Conservation (phyloP, 2,329 filamentous ascomycete genomes). For the Coniochaeta ligniaria region DNA sequence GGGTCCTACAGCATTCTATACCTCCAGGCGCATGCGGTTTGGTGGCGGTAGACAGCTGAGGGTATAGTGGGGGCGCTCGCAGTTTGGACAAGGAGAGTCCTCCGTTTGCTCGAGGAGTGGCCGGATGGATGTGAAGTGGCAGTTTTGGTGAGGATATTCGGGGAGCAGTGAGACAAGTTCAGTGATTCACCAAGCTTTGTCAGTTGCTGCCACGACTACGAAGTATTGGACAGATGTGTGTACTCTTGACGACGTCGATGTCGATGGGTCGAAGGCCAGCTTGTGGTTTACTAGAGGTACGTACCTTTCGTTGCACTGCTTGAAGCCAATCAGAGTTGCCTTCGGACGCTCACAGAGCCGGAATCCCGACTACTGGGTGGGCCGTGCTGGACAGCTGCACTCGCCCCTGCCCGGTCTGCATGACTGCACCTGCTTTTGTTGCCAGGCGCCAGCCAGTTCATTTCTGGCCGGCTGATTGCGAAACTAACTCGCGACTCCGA, state of each 20-base stretch:
- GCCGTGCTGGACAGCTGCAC: not conserved
- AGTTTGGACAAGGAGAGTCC: not conserved
- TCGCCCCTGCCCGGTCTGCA: no score
- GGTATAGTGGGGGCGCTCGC: not conserved
- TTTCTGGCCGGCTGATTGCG: not conserved
- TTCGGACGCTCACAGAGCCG: not conserved
- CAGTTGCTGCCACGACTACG: not conserved
- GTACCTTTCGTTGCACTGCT: not conserved
- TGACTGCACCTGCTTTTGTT: not conserved
- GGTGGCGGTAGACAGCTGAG: not conserved
- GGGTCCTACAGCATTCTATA: conserved; percentile 1
- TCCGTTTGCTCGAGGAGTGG: not conserved
- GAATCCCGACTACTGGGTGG: not conserved
- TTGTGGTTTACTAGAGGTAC: not conserved
- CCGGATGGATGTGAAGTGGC: not conserved
- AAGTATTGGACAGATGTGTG: not conserved
- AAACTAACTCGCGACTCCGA: not conserved
- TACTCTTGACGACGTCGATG: not conserved
- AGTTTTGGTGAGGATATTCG: not conserved
- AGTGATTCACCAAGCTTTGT: not conserved
- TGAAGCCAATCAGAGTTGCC: not conserved
- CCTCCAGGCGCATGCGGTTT: not conserved
- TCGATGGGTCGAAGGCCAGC: not conserved
- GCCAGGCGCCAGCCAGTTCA: not conserved
- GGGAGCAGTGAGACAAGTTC: not conserved